phyloP scores from a whole-genome alignment of 495 filamentous ascomycete genomes.

The Staphylotrichum tortipilum region DNA sequence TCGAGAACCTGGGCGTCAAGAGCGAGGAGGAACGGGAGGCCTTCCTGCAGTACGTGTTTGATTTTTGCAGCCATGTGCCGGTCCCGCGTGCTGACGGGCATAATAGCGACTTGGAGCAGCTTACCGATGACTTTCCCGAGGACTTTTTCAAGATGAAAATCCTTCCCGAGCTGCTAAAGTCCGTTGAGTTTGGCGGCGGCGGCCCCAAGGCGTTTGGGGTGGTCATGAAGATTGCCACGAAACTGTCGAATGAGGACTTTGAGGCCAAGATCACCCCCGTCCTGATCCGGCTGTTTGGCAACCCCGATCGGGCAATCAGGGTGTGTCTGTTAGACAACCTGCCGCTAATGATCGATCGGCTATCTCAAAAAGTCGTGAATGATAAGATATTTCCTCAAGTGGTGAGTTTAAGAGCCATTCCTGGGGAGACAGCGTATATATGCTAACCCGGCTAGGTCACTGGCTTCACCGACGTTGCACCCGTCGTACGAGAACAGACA shows the following conservation, averaged over 20 bases:
- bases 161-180: constrained; percentile 89
- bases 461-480: constrained; percentile 85
- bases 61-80: neutral
- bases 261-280: constrained; percentile 76
- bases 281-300: constrained; percentile 77
- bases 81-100: constrained; percentile 14
- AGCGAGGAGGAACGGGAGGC: constrained; percentile 72
- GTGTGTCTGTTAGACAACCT: constrained; percentile 88
- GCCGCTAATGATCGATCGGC: constrained; percentile 80
- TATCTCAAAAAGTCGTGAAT: constrained; percentile 84
- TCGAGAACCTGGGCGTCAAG: constrained; percentile 87
- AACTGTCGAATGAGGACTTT: constrained; percentile 83
- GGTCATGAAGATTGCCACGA: constrained; percentile 81
- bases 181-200: constrained; percentile 93
- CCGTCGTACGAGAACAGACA: constrained; percentile 88
- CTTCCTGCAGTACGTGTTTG: constrained; percentile 63
- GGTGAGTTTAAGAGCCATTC: constrained; percentile 35
- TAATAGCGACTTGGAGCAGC: constrained; percentile 75
- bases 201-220: constrained; percentile 84
- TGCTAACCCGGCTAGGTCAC: constrained; percentile 47
- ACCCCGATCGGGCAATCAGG: constrained; percentile 84
- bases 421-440: neutral
- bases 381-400: constrained; percentile 96
- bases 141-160: constrained; percentile 97
- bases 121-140: constrained; percentile 89